phyloP scores from a whole-genome alignment of 495 filamentous ascomycete species.

The Talaromyces nanjingensis region DNA sequence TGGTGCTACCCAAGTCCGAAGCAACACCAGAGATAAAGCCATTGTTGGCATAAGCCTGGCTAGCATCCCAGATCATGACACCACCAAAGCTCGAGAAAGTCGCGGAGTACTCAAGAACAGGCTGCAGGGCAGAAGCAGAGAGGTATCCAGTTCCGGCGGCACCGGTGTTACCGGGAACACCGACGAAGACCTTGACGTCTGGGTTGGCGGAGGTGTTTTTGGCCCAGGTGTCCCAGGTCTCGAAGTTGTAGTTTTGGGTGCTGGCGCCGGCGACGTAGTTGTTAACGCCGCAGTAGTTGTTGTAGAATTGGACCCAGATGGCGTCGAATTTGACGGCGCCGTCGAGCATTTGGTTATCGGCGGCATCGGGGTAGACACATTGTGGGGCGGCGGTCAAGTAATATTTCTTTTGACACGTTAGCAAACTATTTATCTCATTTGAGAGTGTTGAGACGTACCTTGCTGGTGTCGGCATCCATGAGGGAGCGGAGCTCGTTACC shows the following conservation, averaged over 20 bases:
- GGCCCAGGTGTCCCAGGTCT: constrained; percentile 66
- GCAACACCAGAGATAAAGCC: constrained; percentile 44
- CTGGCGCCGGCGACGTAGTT: constrained; percentile 37
- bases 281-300: constrained; percentile 61
- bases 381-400: constrained; percentile 63
- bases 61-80: constrained; percentile 68
- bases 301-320: constrained; percentile 68
- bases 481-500: constrained; percentile 46
- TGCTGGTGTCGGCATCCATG: constrained; percentile 43
- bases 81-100: constrained; percentile 57
- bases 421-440: not conserved
- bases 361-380: constrained; percentile 57
- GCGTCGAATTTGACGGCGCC: constrained; percentile 52
- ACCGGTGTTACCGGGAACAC: constrained; percentile 52
- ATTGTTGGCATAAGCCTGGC: constrained; percentile 50
- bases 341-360: constrained; percentile 50
- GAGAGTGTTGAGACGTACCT: constrained; percentile 13
- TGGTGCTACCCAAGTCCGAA: constrained; percentile 6
- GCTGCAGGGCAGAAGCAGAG: constrained; percentile 31
- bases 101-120: constrained; percentile 44
- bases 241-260: constrained; percentile 60
- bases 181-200: constrained; percentile 58
- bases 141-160: constrained; percentile 57
- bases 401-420: constrained; percentile 20
- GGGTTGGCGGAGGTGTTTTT: constrained; percentile 52